Evolutionary conservation across 2,329 filamentous ascomycete genomes (phyloP), one percentile per base, ranked within the genome.

Genomic region (Colletotrichum sp.): DNA sequence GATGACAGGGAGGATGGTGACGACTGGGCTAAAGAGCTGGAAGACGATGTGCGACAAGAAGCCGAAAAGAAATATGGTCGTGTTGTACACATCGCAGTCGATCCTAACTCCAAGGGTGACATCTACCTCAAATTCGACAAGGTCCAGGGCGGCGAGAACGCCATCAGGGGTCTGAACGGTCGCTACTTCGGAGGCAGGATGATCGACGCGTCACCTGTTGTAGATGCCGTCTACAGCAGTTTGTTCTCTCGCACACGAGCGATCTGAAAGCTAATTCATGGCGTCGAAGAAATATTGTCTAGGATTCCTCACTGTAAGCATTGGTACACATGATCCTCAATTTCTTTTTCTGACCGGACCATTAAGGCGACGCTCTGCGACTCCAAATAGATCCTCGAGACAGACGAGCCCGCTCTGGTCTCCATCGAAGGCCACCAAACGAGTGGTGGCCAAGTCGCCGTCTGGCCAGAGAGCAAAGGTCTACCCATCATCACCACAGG

Each of bases 41-140:
- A 98, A 88, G 93, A 96, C 84, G 97, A 99, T 83, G 95, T 99
- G 83, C 94, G 95, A 86, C 90, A 92, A 82, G 97, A 99, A 89
- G 98, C 96, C 84, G 95, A 98, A 88, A 91, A 93, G 81, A 98
- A 97, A 90, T 99, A 99, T 89, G 97, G 97, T 83, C 95, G 96
- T 81, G 96, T 99, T 82, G 96, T 99, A 85, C 97, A 99, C 92
- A 98, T 99, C 87, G 92, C 96, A 81, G 91, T 98, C 86, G 96
- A 99, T 89, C 93, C 95, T 80, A 98, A 98, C 87, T 97, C 96
- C 64, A 92, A 95, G 85, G 97, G 97, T 86, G 97, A 99, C 84
- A 96, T 99, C 81, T 99, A 98, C 86, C 93, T 99, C 85, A 99
- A 99, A 86, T 99, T 99, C 88, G 96, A 98, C 87, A 94, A 95